phyloP scores from a whole-genome alignment of 2,329 filamentous ascomycete genomes.

The Hypoxylon sp. region DNA sequence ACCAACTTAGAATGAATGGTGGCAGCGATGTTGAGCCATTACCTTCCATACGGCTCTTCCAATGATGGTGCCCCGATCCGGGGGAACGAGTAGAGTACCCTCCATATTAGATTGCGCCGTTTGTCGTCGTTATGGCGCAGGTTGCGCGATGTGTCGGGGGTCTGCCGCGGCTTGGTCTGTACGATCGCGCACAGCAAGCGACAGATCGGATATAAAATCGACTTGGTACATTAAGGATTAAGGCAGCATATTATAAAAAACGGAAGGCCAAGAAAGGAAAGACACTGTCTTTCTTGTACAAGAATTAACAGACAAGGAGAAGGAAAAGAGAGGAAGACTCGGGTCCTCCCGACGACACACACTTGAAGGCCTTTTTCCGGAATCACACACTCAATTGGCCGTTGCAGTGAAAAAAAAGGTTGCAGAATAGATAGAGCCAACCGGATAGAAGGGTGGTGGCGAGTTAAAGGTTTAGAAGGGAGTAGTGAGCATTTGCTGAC shows the following conservation, averaged over 20 bases:
- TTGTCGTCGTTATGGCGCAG: slow-evolving; percentile 39
- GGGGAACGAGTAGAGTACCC: slow-evolving; percentile 65
- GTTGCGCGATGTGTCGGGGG: slow-evolving; percentile 41
- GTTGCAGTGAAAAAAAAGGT: slow-evolving; percentile 18
- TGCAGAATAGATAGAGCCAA: slow-evolving; percentile 38
- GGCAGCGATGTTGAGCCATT: slow-evolving; percentile 26
- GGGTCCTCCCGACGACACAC: slow-evolving; percentile 28
- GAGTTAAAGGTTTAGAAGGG: slow-evolving; percentile 37
- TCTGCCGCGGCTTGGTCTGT: slow-evolving; percentile 34
- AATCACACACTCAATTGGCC: slow-evolving; percentile 41
- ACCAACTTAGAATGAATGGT: slow-evolving; percentile 25
- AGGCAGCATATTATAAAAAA: slow-evolving; percentile 43
- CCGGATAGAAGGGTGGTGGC: slow-evolving; percentile 42
- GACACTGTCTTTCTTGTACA: slow-evolving; percentile 36
- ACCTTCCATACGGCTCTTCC: slow-evolving; percentile 70
- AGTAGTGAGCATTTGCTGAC: slow-evolving; percentile 24
- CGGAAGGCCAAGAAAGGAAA: slow-evolving; percentile 31
- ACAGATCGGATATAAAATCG: slow-evolving; percentile 38
- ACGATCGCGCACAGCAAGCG: slow-evolving; percentile 44
- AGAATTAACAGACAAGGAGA: slow-evolving; percentile 30
- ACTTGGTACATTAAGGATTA: slow-evolving; percentile 45
- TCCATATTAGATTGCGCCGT: slow-evolving; percentile 59
- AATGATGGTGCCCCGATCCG: slow-evolving; percentile 67
- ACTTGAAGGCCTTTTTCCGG: slow-evolving; percentile 27
- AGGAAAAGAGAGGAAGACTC: slow-evolving; percentile 36